Evolutionary conservation across 306 rosid genomes (phyloP).

Genomic region (Delonix regia): DNA sequence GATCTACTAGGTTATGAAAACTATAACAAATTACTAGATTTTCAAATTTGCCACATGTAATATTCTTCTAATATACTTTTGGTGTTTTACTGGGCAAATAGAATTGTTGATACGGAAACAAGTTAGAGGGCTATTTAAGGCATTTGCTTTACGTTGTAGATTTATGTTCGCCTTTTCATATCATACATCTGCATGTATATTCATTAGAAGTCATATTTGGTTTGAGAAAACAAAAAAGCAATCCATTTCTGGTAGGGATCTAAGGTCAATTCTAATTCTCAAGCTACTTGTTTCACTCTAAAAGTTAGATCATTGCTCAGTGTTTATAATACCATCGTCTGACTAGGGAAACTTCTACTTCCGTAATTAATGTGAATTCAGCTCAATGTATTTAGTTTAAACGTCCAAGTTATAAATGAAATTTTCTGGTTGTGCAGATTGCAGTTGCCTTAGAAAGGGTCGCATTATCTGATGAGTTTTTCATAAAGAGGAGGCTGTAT

Average conservation of each 20-base stretch:
- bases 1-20: not conserved
- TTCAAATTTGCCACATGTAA: not conserved
- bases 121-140: not conserved
- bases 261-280: constrained; percentile 14
- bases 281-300: constrained; percentile 1
- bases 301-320: not conserved
- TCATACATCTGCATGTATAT: constrained; percentile 3
- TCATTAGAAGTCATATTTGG: constrained; percentile 25
- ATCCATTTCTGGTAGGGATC: not conserved
- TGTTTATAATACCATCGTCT: not conserved
- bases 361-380: constrained; percentile 17
- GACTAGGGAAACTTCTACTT: not conserved
- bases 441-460: constrained; percentile 90
- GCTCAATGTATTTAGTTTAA: constrained; percentile 22
- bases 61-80: not conserved
- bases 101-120: not conserved
- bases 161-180: constrained; percentile 2
- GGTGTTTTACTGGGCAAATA: not conserved
- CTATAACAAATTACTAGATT: constrained; percentile 14
- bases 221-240: not conserved
- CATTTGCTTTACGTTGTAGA: not conserved
- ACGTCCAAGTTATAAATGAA: constrained; percentile 39
- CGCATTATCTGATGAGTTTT: constrained; percentile 84
- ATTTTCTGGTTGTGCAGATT: constrained; percentile 51
- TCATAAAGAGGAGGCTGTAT: constrained; percentile 85